phyloP scores from a whole-genome alignment of 768 basidiomycete species.

The Dendrothele bispora region DNA sequence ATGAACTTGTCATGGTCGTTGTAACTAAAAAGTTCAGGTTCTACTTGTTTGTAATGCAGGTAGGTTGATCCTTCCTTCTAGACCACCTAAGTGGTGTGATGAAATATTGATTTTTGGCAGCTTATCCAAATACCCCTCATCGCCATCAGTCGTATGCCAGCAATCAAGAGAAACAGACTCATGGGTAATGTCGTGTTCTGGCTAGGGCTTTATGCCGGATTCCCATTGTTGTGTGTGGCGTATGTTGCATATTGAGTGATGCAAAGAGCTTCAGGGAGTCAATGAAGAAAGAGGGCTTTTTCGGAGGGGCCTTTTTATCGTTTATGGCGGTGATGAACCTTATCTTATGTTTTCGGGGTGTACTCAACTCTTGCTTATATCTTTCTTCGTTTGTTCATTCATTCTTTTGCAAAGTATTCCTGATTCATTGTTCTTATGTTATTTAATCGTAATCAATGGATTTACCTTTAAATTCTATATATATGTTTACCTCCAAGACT shows the following conservation, averaged over 20 bases:
- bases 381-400: too few relatives aligned
- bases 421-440: too few relatives aligned
- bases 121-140: constrained; percentile 93
- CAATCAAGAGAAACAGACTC: constrained; percentile 78
- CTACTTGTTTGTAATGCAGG: not conserved
- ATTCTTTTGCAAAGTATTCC: too few relatives aligned
- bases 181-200: constrained; percentile 90
- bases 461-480: too few relatives aligned
- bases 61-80: constrained; percentile 7
- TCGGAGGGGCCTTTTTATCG: too few relatives aligned
- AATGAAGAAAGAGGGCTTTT: too few relatives aligned
- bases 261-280: too few relatives aligned
- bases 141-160: constrained; percentile 70
- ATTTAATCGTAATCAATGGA: too few relatives aligned
- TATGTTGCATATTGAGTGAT: constrained; percentile 53
- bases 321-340: too few relatives aligned
- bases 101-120: constrained; percentile 30
- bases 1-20: constrained; percentile 95
- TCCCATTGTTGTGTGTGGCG: constrained; percentile 88
- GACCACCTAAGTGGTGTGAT: not conserved
- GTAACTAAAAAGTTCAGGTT: constrained; percentile 91
- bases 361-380: too few relatives aligned
- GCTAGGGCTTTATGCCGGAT: constrained; percentile 88
- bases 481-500: too few relatives aligned
- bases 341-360: too few relatives aligned